Percentiles rank a stretch among this genome's conserved stretches.
Conservation (phyloP, 768 basidiomycete species). For the Serendipita vermifera region DNA sequence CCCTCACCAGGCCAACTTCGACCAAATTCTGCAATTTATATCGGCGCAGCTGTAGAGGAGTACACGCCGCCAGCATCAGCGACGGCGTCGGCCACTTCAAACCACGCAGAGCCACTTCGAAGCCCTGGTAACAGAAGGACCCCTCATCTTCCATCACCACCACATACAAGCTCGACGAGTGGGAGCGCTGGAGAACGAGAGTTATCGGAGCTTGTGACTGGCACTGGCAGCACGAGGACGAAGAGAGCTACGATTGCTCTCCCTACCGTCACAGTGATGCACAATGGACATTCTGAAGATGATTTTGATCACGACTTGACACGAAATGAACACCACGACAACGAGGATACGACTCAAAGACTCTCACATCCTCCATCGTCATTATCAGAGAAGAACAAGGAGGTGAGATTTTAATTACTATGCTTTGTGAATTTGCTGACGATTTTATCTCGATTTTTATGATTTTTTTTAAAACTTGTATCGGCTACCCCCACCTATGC, state of each 20-base stretch:
- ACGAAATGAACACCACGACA: not conserved
- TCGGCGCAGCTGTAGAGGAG: conserved; percentile 1
- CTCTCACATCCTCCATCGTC: not conserved
- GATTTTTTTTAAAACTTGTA: not conserved
- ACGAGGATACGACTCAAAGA: not conserved
- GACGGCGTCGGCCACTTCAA: not conserved
- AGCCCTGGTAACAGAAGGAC: not conserved
- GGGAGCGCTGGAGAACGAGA: not conserved
- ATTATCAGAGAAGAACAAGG: not conserved
- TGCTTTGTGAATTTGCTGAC: not conserved
- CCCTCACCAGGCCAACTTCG: not conserved
- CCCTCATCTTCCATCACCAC: not conserved
- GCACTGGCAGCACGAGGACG: not conserved
- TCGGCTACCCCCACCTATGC: not conserved
- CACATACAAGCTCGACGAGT: conserved; percentile 8
- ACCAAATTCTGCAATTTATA: conserved; percentile 9
- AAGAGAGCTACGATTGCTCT: not conserved
- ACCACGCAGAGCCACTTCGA: not conserved
- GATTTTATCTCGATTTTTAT: not conserved
- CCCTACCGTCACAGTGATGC: not conserved
- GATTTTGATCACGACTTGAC: conserved; percentile 7
- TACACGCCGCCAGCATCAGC: not conserved
- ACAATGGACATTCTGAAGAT: not conserved
- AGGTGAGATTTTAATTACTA: conserved; percentile 2
- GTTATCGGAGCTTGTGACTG: too few relatives aligned